phyloP scores from a whole-genome alignment of 2,329 filamentous ascomycete species.

The Phaeosphaeriaceae sp. region DNA sequence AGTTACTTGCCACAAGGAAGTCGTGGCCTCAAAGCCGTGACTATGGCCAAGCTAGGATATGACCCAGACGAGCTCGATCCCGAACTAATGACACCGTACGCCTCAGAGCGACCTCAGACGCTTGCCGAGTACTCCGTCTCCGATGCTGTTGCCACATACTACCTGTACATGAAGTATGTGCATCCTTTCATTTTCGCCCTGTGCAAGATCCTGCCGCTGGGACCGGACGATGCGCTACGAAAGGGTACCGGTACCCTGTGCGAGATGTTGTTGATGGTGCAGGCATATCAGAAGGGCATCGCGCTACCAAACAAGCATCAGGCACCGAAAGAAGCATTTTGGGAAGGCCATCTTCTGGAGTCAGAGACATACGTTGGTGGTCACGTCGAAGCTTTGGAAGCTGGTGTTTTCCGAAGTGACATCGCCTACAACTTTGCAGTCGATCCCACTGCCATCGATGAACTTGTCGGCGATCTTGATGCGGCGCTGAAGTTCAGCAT shows the following conservation, averaged over 20 bases:
- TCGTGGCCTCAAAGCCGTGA: slow-evolving; percentile 95
- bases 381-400: slow-evolving; percentile 98
- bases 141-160: slow-evolving; percentile 98
- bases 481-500: slow-evolving; percentile 84
- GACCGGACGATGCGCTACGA: slow-evolving; percentile 88
- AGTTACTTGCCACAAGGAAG: slow-evolving; percentile 97
- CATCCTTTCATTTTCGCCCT: slow-evolving; percentile 99
- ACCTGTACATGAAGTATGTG: slow-evolving; percentile 99
- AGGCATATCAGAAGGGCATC: slow-evolving; percentile 91
- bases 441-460: slow-evolving; percentile 88
- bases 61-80: slow-evolving; percentile 98
- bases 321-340: slow-evolving; percentile 89
- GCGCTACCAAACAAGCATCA: slow-evolving; percentile 96
- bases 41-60: slow-evolving; percentile 96
- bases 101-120: slow-evolving; percentile 88
- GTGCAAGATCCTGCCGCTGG: slow-evolving; percentile 93
- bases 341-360: slow-evolving; percentile 94
- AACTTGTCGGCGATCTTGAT: slow-evolving; percentile 85
- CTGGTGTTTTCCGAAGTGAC: slow-evolving; percentile 93
- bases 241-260: slow-evolving; percentile 99
- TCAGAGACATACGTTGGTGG: slow-evolving; percentile 98
- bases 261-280: slow-evolving; percentile 99
- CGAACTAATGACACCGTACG: slow-evolving; percentile 92
- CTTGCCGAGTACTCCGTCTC: slow-evolving; percentile 98
- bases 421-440: slow-evolving; percentile 94